Percentiles rank a stretch among this genome's conserved stretches.
Conservation (phyloP, 441 rosid species). For the Gossypium gossypioides region DNA sequence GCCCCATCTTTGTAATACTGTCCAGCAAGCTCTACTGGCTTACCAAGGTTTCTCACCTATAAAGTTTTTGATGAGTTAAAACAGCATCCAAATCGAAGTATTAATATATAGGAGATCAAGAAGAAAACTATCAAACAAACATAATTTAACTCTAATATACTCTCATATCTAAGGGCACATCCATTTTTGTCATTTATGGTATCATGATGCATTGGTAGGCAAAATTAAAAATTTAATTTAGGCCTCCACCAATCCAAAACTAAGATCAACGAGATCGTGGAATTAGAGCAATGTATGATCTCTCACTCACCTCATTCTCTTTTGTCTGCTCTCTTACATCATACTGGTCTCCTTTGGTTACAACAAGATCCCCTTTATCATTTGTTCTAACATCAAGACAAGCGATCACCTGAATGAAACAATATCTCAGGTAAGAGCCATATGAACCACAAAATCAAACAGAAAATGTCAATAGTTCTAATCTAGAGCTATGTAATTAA, state of each 20-base stretch:
- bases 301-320: conserved; percentile 65
- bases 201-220: neutral
- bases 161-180: neutral
- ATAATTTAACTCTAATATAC: neutral
- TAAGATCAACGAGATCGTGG: neutral
- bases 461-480: neutral
- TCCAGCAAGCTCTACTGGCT: conserved; percentile 86
- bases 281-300: neutral
- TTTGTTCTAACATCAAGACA: conserved; percentile 96
- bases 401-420: conserved; percentile 61
- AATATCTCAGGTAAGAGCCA: neutral
- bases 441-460: neutral
- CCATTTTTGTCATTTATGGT: neutral
- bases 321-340: conserved; percentile 75
- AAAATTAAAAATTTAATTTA: neutral
- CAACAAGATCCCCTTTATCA: conserved; percentile 91
- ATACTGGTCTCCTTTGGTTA: conserved; percentile 95
- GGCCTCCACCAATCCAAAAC: neutral
- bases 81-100: neutral
- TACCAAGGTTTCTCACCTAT: conserved; percentile 96
- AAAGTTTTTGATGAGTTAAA: conserved; percentile 13
- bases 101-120: neutral
- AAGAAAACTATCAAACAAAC: neutral
- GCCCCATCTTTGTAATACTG: conserved; percentile 90
- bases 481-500: neutral